phyloP scores from a whole-genome alignment of 805 yeast species.

The Millerozyma miso region DNA sequence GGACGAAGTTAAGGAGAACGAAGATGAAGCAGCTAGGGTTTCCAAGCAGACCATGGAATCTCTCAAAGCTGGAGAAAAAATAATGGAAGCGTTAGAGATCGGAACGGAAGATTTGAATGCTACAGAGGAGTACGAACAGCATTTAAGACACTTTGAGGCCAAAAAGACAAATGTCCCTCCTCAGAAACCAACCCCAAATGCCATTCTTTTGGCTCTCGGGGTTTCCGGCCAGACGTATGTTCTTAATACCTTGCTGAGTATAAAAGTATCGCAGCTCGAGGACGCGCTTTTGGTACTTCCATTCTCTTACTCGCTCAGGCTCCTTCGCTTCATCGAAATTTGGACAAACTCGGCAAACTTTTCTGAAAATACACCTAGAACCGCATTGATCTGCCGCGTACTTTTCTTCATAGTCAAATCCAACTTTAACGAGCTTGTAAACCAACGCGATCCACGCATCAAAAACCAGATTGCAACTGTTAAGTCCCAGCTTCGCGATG shows the following conservation, averaged over 20 bases:
- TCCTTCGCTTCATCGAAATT: constrained; percentile 67
- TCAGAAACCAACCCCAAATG: constrained; percentile 56
- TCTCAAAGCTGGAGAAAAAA: constrained; percentile 87
- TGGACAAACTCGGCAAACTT: constrained; percentile 55
- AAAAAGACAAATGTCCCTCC: constrained; percentile 49
- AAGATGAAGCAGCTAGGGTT: constrained; percentile 60
- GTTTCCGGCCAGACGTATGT: constrained; percentile 76
- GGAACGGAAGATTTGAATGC: constrained; percentile 69
- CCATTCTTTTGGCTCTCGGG: constrained; percentile 70
- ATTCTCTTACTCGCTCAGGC: constrained; percentile 70
- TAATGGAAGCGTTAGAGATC: constrained; percentile 87
- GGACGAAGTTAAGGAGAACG: constrained; percentile 30
- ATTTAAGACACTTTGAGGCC: constrained; percentile 31
- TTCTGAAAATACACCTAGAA: constrained; percentile 43
- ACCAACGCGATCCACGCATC: constrained; percentile 59
- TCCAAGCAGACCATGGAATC: constrained; percentile 85
- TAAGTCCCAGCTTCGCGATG: constrained; percentile 55
- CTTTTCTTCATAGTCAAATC: constrained; percentile 69
- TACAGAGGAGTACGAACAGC: constrained; percentile 45
- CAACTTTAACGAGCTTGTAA: constrained; percentile 75
- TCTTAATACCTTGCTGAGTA: constrained; percentile 61
- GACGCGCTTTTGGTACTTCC: constrained; percentile 92
- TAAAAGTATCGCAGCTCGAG: constrained; percentile 81
- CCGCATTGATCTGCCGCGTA: constrained; percentile 68
- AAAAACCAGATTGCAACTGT: constrained; percentile 63